Conservation (phyloP, 2,329 filamentous ascomycete species). For the Diaporthe destruens region DNA sequence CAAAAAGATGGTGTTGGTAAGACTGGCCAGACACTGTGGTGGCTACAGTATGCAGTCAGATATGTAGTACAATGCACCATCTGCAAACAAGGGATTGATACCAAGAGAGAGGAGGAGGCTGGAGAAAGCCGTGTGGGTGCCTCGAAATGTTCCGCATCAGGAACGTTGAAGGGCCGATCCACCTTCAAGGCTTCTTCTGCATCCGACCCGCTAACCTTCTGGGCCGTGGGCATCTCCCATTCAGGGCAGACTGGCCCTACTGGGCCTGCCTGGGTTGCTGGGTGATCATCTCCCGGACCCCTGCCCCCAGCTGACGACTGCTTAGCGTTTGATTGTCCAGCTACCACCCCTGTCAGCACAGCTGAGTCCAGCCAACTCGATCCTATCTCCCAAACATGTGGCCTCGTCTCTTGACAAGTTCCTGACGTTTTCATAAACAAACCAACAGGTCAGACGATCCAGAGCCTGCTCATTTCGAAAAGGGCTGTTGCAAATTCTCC, state of each 20-base stretch:
- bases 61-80: not conserved
- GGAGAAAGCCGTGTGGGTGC: conserved; percentile 31
- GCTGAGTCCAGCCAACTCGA: conserved; percentile 27
- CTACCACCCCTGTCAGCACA: conserved; percentile 37
- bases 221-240: conserved; percentile 8
- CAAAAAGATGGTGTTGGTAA: not conserved
- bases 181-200: conserved; percentile 28
- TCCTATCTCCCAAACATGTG: conserved; percentile 38
- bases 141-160: conserved; percentile 25
- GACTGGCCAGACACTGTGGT: not conserved
- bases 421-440: conserved; percentile 40
- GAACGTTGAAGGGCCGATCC: conserved; percentile 7
- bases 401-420: conserved; percentile 33
- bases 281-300: conserved; percentile 21
- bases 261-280: not conserved
- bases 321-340: conserved; percentile 32
- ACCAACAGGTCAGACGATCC: conserved; percentile 33
- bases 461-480: not conserved
- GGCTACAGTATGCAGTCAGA: not conserved
- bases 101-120: conserved; percentile 2
- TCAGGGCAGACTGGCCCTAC: not conserved
- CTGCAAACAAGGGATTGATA: conserved; percentile 1
- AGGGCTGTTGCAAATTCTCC: not conserved
- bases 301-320: conserved; percentile 32
- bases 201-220: conserved; percentile 5